A percentile compares a stretch with the other conserved stretches of the same genome.
Conservation (phyloP, 495 filamentous ascomycete genomes). For the Apodospora peruviana region DNA sequence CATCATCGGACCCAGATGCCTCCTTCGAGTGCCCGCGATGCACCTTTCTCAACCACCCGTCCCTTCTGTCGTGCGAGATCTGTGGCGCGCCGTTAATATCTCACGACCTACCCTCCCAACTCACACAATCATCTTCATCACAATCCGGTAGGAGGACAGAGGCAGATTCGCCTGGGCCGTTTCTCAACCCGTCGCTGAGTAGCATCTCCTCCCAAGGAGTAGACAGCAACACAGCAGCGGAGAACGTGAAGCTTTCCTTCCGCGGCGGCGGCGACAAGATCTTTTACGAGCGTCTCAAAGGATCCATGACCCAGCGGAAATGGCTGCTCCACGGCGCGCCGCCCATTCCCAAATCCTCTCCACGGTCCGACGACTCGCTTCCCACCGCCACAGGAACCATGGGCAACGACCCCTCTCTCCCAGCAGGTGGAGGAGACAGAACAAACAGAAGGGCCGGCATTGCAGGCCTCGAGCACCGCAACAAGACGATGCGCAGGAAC, state of each 20-base stretch:
- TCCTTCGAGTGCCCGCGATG: slow-evolving; percentile 77
- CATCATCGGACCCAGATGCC: slow-evolving; percentile 25
- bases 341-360: slow-evolving; percentile 68
- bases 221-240: slow-evolving; percentile 38
- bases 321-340: slow-evolving; percentile 93
- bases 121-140: too few species aligned
- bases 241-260: slow-evolving; percentile 88
- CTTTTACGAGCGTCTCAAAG: slow-evolving; percentile 84
- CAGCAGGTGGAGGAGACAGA: too few species aligned
- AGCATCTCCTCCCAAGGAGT: neutral
- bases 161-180: slow-evolving; percentile 67
- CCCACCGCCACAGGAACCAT: slow-evolving; percentile 43
- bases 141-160: slow-evolving; percentile 45
- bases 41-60: slow-evolving; percentile 92
- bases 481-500: slow-evolving; percentile 76
- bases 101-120: slow-evolving; percentile 41
- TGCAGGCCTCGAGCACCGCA: slow-evolving; percentile 81
- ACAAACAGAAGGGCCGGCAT: slow-evolving; percentile 85
- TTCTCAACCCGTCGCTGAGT: slow-evolving; percentile 32
- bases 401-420: slow-evolving; percentile 36
- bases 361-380: slow-evolving; percentile 20
- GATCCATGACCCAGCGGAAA: slow-evolving; percentile 84
- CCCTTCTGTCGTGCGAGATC: slow-evolving; percentile 79
- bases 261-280: slow-evolving; percentile 81
- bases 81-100: slow-evolving; percentile 74